These are phyloP conservation scores for Picochlorum costavermella DNA, from an alignment of 139 green algal genomes.

Conservation along the genomic window DNA sequence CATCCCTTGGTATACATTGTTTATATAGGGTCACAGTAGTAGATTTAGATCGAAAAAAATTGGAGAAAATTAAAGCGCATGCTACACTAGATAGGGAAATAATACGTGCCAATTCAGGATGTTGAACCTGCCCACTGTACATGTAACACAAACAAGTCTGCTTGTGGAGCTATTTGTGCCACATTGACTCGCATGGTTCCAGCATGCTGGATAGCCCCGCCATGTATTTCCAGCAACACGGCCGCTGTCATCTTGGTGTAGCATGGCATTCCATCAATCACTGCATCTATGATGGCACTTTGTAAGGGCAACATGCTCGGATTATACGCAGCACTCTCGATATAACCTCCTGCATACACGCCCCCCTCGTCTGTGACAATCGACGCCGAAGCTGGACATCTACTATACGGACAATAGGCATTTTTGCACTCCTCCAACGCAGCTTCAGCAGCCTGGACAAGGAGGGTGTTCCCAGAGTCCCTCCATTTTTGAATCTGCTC, in stretches of 20 bases:
- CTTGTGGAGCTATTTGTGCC: conserved; percentile 28
- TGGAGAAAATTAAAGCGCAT: conserved; percentile 56
- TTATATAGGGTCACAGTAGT: conserved; percentile 45
- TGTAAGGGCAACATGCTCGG: conserved; percentile 71
- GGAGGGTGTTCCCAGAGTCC: background rate
- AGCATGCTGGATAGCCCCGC: conserved; percentile 36
- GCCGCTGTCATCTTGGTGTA: conserved; percentile 49
- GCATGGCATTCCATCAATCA: conserved; percentile 46
- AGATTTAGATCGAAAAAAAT: conserved; percentile 67
- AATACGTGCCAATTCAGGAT: conserved; percentile 4
- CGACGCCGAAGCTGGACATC: conserved; percentile 57
- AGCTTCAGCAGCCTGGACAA: conserved; percentile 29
- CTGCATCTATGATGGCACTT: conserved; percentile 47
- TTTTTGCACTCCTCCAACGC: conserved; percentile 32
- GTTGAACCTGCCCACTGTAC: conserved; percentile 8
- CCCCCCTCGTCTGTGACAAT: conserved; percentile 38
- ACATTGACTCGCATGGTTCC: conserved; percentile 19
- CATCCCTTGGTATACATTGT: background rate
- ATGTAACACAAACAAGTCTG: conserved; percentile 22
- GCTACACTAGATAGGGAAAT: conserved; percentile 43
- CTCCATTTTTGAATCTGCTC: conserved; percentile 5
- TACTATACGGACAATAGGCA: conserved; percentile 9
- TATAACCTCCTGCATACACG: conserved; percentile 55
- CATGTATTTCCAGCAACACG: conserved; percentile 51
- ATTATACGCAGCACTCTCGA: conserved; percentile 83